These are phyloP conservation scores for Capsella rubella DNA, from an alignment of 441 rosid genomes.

Conservation along the genomic window DNA sequence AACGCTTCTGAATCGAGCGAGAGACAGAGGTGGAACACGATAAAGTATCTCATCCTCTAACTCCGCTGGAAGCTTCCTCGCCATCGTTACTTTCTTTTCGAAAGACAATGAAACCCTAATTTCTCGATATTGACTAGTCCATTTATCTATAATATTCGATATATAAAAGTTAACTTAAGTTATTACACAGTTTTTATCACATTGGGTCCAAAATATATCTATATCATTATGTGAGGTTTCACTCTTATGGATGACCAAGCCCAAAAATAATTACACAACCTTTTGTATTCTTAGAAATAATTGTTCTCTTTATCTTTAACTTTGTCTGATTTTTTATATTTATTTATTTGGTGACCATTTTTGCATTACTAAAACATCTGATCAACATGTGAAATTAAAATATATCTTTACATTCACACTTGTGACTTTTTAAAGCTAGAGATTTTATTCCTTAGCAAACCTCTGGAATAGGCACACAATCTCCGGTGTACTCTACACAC, in stretches of 20 bases:
- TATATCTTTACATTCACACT: constrained; percentile 20
- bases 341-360: constrained; percentile 1
- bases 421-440: not conserved
- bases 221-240: too few species aligned
- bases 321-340: not conserved
- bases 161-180: too few species aligned
- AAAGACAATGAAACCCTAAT: constrained; percentile 1
- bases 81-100: not conserved
- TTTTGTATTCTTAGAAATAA: not conserved
- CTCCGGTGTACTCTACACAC: constrained; percentile 29
- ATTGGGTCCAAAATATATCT: too few species aligned
- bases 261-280: too few species aligned
- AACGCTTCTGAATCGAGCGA: constrained; percentile 1
- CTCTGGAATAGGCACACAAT: not conserved
- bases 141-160: too few species aligned
- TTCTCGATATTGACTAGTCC: too few species aligned
- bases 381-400: constrained; percentile 22
- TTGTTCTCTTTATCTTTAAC: not conserved
- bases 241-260: too few species aligned
- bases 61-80: not conserved
- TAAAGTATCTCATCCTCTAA: not conserved
- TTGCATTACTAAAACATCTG: not conserved
- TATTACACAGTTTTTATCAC: too few species aligned
- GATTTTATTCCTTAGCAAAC: too few species aligned
- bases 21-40: constrained; percentile 18